Base-by-base conservation (phyloP, 108 stramenopile species). In the Bacterosira constricta region DNA sequence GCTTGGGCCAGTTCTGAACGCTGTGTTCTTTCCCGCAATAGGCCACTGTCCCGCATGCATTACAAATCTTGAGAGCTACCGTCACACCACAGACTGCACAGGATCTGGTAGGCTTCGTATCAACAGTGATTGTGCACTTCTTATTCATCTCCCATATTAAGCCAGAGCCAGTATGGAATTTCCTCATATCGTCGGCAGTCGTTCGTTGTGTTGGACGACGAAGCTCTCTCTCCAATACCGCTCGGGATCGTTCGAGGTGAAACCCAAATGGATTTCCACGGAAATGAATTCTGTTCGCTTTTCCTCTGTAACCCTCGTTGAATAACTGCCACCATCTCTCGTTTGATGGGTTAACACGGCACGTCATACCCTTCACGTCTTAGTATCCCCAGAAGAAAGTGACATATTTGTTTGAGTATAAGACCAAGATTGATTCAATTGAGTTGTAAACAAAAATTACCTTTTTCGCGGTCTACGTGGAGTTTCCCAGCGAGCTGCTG, bases 31-130 rank as follows among this genome's bases (percentile, higher is more conserved):
- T 35, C 20, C 54, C 23, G 32, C 54, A 66, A 41, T 57, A 57
- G 13, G 54, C 54, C 6, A 57, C 17, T 6, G 18, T 7, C 30
- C 21, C 7, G 11, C 25, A 66, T 2, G 21, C 51, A 6, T 17
- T 8, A 27, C 64, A 57, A 4, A 36, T 37, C 23, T 17, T 67
- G 23, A 67, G 32, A 39, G 55, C 66, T 3, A 36, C 66, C 38
- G 66, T 67, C 12, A 60, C 66, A 37, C 38, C 57, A 67, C 66
- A 67, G 12, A 58, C 56, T 9, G 66, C 66, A 54, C 66, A 67
- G 0, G 41, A 5, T 29, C 59, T 27, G 10, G 58, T 67, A 39
- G 66, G 56, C 11, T 67, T 30, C 23, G 13, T 59, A 6, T 29
- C 25, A 59, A 3, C 7, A 4, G 55, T 26, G 17, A 57, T 45